These are phyloP conservation scores for Jatropha podagrica DNA, from an alignment of 441 rosid species.

Conservation along the genomic window DNA sequence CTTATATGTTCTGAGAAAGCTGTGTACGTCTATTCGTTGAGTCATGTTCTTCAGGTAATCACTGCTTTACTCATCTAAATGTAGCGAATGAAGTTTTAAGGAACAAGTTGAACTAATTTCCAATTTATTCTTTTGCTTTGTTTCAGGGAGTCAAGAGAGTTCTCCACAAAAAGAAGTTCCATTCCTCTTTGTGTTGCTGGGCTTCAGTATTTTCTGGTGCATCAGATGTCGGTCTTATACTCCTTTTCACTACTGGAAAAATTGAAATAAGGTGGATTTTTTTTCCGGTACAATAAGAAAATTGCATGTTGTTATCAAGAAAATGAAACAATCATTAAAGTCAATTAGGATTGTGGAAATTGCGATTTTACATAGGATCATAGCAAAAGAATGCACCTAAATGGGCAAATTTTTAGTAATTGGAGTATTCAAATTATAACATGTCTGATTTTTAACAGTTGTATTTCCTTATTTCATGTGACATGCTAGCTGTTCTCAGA, in stretches of 20 bases:
- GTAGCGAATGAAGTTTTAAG: background rate
- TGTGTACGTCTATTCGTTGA: slow-evolving; percentile 68
- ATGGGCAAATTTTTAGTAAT: background rate
- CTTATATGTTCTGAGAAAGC: slow-evolving; percentile 90
- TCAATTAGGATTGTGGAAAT: background rate
- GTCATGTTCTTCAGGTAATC: slow-evolving; percentile 67
- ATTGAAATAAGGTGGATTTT: slow-evolving; percentile 73
- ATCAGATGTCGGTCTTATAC: slow-evolving; percentile 72
- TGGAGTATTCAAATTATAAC: background rate
- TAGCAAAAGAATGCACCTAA: background rate
- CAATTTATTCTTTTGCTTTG: slow-evolving; percentile 6
- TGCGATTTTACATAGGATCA: background rate
- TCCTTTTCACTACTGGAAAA: slow-evolving; percentile 62
- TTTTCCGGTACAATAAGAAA: background rate
- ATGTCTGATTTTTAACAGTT: background rate
- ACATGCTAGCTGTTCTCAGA: background rate
- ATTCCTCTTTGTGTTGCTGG: slow-evolving; percentile 69
- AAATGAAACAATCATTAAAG: background rate
- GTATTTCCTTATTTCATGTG: background rate
- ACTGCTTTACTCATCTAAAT: background rate
- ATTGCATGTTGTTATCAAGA: background rate
- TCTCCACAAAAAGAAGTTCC: slow-evolving; percentile 79
- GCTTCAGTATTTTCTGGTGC: slow-evolving; percentile 67
- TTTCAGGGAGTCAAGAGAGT: slow-evolving; percentile 81
- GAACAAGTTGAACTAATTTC: background rate